Conservation (phyloP, 129 eudicot genomes). For the carrot (Daucus carota) region DNA sequence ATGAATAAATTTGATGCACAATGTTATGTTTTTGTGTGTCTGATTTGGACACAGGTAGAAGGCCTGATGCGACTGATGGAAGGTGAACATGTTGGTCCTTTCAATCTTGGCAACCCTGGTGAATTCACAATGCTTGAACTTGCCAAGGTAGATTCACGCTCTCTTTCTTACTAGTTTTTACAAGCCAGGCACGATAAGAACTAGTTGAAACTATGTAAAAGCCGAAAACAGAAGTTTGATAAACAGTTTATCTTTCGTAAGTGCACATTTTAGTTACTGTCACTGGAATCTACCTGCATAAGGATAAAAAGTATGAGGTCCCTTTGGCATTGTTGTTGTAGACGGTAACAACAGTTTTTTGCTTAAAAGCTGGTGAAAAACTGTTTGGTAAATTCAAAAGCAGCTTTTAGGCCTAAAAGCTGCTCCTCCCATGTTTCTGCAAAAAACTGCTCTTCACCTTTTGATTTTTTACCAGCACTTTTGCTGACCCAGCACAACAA, state of each 20-base stretch:
- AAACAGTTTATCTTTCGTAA: neutral
- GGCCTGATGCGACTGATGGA: slow-evolving; percentile 82
- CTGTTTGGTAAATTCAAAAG: too few species aligned
- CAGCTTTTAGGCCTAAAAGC: too few species aligned
- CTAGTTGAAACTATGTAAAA: neutral
- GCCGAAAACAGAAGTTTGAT: neutral
- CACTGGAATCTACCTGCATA: neutral
- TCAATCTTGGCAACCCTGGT: slow-evolving; percentile 87
- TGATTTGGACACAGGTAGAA: slow-evolving; percentile 45
- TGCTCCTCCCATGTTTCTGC: too few species aligned
- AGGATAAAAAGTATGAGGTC: neutral
- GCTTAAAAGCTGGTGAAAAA: too few species aligned
- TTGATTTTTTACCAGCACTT: too few species aligned
- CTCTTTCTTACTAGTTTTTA: neutral
- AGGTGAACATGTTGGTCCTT: slow-evolving; percentile 84
- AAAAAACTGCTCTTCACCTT: too few species aligned
- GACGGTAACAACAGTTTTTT: too few species aligned
- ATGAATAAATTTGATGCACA: neutral
- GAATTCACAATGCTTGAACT: slow-evolving; percentile 96
- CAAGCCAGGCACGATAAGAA: neutral
- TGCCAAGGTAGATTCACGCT: slow-evolving; percentile 46
- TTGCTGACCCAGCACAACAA: too few species aligned
- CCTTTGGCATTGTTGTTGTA: too few species aligned
- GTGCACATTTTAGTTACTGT: neutral
- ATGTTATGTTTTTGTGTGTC: neutral